Percentiles rank a stretch among this genome's conserved stretches.
Conservation (phyloP, 768 basidiomycete genomes). For the Russula emetica region DNA sequence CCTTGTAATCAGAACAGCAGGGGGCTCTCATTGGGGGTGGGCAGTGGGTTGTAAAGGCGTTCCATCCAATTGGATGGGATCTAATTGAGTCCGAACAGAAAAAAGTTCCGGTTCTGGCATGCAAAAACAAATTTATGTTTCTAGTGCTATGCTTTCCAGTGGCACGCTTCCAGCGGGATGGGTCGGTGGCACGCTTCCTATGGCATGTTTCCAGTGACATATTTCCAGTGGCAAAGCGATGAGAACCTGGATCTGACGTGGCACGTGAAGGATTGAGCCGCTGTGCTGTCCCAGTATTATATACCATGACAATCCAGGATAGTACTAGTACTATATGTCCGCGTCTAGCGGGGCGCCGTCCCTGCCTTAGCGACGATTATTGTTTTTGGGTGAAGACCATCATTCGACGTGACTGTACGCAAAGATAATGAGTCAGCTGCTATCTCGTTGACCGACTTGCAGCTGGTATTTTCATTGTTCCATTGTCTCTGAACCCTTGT, state of each 20-base stretch:
- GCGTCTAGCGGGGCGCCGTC: background rate
- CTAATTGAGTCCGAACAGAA: background rate
- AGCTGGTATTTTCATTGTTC: background rate
- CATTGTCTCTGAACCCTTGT: background rate
- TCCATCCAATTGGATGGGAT: background rate
- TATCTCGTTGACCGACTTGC: background rate
- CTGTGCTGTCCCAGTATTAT: background rate
- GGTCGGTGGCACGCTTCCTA: background rate
- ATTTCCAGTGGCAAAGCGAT: background rate
- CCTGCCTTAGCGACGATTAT: background rate
- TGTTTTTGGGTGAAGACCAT: background rate
- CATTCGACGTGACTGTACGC: background rate
- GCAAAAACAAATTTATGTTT: background rate
- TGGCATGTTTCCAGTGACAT: background rate
- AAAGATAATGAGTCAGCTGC: background rate
- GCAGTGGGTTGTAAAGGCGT: too few species aligned
- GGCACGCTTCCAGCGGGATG: too few species aligned
- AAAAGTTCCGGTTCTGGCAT: background rate
- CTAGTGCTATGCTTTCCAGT: background rate
- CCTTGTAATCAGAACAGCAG: constrained; percentile 21
- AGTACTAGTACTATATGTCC: background rate
- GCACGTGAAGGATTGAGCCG: background rate
- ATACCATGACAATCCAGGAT: background rate
- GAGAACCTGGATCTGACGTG: background rate
- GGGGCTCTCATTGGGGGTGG: background rate